phyloP scores from a whole-genome alignment of 1,284 basidiomycete species.

The Ganoderma boninense region DNA sequence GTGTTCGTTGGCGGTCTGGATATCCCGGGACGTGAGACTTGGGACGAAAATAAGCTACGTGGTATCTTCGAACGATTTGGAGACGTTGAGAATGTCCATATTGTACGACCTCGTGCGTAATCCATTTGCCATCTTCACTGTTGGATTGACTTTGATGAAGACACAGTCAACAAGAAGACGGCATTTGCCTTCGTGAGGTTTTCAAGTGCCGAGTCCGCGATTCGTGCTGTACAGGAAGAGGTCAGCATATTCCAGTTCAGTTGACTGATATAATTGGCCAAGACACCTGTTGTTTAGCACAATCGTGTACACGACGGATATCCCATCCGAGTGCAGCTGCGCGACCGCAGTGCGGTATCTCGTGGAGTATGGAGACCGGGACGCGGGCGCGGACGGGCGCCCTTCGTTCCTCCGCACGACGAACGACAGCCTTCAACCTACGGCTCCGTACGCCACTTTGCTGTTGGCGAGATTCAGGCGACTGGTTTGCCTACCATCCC shows the following conservation, averaged over 20 bases:
- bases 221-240: slow-evolving; percentile 68
- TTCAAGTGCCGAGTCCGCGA: slow-evolving; percentile 63
- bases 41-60: slow-evolving; percentile 70
- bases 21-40: slow-evolving; percentile 64
- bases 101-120: slow-evolving; percentile 67
- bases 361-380: slow-evolving; percentile 36
- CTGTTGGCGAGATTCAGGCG: background rate
- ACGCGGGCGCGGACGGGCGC: slow-evolving; percentile 28
- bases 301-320: slow-evolving; percentile 72
- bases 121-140: background rate
- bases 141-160: slow-evolving; percentile 6
- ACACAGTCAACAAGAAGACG: slow-evolving; percentile 62
- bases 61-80: slow-evolving; percentile 69
- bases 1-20: slow-evolving; percentile 81
- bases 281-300: slow-evolving; percentile 54
- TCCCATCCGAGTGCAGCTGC: slow-evolving; percentile 71
- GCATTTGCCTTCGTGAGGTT: slow-evolving; percentile 82
- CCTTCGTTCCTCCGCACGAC: background rate
- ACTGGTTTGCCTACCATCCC: background rate
- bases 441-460: background rate
- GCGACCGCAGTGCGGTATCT: slow-evolving; percentile 42
- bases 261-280: slow-evolving; percentile 42
- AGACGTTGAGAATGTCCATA: slow-evolving; percentile 66
- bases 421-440: background rate
- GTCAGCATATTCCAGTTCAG: slow-evolving; percentile 53